phyloP scores from a whole-genome alignment of 1,284 basidiomycete genomes.

The Ganoderma boninense region DNA sequence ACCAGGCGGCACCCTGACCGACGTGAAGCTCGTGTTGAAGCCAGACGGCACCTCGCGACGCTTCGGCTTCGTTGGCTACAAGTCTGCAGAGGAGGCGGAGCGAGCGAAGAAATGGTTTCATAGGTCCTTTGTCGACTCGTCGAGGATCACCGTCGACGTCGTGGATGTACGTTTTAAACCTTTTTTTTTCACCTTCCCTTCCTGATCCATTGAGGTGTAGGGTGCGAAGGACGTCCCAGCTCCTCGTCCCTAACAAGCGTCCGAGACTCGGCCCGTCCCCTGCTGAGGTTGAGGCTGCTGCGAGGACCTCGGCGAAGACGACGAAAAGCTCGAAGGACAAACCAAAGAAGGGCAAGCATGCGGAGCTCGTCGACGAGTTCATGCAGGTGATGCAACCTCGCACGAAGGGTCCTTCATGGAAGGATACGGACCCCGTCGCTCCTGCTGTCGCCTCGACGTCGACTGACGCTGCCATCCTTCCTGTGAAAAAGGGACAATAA shows the following conservation, averaged over 20 bases:
- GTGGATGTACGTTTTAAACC: conserved; percentile 70
- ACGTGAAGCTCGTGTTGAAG: conserved; percentile 86
- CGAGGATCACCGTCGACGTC: conserved; percentile 79
- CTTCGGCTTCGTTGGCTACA: conserved; percentile 95
- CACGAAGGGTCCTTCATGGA: conserved; percentile 69
- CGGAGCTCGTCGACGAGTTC: conserved; percentile 60
- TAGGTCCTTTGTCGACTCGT: conserved; percentile 81
- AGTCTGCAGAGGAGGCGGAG: conserved; percentile 79
- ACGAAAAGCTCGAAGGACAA: conserved; percentile 31
- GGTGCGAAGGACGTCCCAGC: conserved; percentile 70
- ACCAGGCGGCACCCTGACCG: conserved; percentile 83
- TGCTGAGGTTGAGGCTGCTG: conserved; percentile 34
- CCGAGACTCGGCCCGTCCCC: conserved; percentile 58
- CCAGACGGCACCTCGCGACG: conserved; percentile 82
- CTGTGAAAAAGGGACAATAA: conserved; percentile 39
- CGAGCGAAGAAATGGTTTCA: conserved; percentile 88
- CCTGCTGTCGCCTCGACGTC: conserved; percentile 19
- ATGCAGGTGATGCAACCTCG: conserved; percentile 71
- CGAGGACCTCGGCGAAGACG: conserved; percentile 21
- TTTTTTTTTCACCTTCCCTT: background rate
- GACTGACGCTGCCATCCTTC: background rate
- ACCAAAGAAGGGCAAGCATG: conserved; percentile 34
- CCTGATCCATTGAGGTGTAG: conserved; percentile 41
- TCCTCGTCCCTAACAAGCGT: conserved; percentile 75
- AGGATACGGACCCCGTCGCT: conserved; percentile 53